phyloP scores from a whole-genome alignment of 768 basidiomycete species.

The Exsudoporus frostii region DNA sequence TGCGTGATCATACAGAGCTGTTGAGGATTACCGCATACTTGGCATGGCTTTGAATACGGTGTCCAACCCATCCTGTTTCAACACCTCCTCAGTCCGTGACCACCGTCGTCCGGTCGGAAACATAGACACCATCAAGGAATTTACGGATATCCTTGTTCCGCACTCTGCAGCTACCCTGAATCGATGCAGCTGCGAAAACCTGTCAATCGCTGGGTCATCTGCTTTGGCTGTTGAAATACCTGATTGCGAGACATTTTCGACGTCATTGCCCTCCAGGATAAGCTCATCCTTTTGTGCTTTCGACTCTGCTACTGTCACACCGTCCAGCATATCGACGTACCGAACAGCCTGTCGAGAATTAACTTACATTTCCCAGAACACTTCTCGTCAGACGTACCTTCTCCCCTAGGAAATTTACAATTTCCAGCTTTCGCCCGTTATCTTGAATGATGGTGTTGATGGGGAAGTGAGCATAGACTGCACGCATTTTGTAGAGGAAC shows the following conservation, averaged over 20 bases:
- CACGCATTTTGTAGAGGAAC: slow-evolving; percentile 99
- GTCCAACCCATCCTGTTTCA: slow-evolving; percentile 8
- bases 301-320: slow-evolving; percentile 81
- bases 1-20: slow-evolving; percentile 28
- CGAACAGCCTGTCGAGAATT: slow-evolving; percentile 67
- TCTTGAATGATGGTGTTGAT: slow-evolving; percentile 97
- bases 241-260: slow-evolving; percentile 97
- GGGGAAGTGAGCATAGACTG: slow-evolving; percentile 99
- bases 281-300: slow-evolving; percentile 94
- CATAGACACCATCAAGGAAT: slow-evolving; percentile 94
- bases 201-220: slow-evolving; percentile 3
- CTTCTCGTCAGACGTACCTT: slow-evolving; percentile 52
- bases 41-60: slow-evolving; percentile 15
- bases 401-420: slow-evolving; percentile 94
- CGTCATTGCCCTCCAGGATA: slow-evolving; percentile 90
- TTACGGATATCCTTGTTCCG: slow-evolving; percentile 99
- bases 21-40: slow-evolving; percentile 21
- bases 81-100: slow-evolving; percentile 39
- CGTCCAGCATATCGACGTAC: slow-evolving; percentile 87
- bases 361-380: background rate
- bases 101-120: slow-evolving; percentile 73
- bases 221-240: slow-evolving; percentile 41
- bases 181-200: slow-evolving; percentile 71
- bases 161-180: slow-evolving; percentile 94
- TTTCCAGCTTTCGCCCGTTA: slow-evolving; percentile 68